These are phyloP conservation scores for Monosporascus sp. DNA, from an alignment of 2,329 filamentous ascomycete species.

Conservation along the genomic window DNA sequence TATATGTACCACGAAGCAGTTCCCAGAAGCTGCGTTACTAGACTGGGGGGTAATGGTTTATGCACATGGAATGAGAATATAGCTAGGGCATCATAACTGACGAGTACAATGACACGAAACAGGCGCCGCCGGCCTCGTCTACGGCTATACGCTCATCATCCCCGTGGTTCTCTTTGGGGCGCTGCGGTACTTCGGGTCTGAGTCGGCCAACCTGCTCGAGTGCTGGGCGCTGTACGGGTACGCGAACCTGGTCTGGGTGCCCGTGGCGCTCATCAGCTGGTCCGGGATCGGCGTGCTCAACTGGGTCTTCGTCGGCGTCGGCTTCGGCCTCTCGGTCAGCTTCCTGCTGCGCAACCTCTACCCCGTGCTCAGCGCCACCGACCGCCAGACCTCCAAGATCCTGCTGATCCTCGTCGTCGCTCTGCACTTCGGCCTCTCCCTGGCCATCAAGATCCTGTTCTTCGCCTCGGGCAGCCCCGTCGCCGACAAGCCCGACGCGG, in stretches of 20 bases:
- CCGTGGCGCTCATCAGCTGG: slow-evolving; percentile 87
- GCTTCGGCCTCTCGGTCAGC: slow-evolving; percentile 74
- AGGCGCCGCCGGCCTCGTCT: slow-evolving; percentile 86
- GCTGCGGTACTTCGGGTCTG: slow-evolving; percentile 91
- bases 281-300: slow-evolving; percentile 81
- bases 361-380: slow-evolving; percentile 87
- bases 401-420: slow-evolving; percentile 77
- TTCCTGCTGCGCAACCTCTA: slow-evolving; percentile 85
- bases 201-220: slow-evolving; percentile 87
- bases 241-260: slow-evolving; percentile 94
- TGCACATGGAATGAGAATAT: no score
- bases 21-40: no score
- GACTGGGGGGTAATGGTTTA: no score
- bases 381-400: slow-evolving; percentile 84
- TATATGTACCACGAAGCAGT: slow-evolving; percentile 1
- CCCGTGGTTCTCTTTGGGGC: slow-evolving; percentile 81
- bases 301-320: slow-evolving; percentile 86
- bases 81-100: no score
- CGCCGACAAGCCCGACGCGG: slow-evolving; percentile 21
- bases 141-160: slow-evolving; percentile 88
- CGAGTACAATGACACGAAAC: not conserved
- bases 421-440: slow-evolving; percentile 81
- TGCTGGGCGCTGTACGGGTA: slow-evolving; percentile 96
- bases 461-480: slow-evolving; percentile 75
- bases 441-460: slow-evolving; percentile 95